A percentile compares a stretch with the other conserved stretches of the same genome.
These are phyloP conservation scores for Myriosclerotinia duriaeana DNA, from an alignment of 2,329 filamentous ascomycete species.

Conservation along the genomic window DNA sequence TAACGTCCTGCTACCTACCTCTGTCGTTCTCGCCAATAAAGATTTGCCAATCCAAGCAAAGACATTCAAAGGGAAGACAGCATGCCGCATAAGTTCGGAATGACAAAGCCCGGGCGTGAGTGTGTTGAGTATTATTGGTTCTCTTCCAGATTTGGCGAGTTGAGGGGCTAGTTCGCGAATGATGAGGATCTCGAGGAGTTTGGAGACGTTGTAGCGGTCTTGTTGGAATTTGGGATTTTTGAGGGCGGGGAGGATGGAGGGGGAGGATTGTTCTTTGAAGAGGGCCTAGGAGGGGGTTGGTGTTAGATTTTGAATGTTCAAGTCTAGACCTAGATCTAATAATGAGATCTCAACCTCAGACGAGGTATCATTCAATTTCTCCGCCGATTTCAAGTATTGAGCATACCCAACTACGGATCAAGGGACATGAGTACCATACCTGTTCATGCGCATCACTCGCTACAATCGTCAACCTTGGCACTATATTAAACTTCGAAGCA, in stretches of 20 bases:
- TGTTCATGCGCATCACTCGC: slow-evolving; percentile 36
- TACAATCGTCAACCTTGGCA: slow-evolving; percentile 35
- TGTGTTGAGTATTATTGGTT: slow-evolving; percentile 40
- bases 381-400: background rate
- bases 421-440: slow-evolving; percentile 22
- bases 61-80: slow-evolving; percentile 34
- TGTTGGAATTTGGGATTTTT: slow-evolving; percentile 30
- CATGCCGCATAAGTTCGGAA: slow-evolving; percentile 40
- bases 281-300: slow-evolving; percentile 28
- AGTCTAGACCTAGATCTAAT: accelerated
- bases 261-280: slow-evolving; percentile 33
- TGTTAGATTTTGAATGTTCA: background rate
- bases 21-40: slow-evolving; percentile 38
- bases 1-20: slow-evolving; percentile 42
- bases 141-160: slow-evolving; percentile 32
- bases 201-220: slow-evolving; percentile 42
- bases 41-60: slow-evolving; percentile 33
- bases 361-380: too few relatives aligned
- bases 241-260: slow-evolving; percentile 32
- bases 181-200: slow-evolving; percentile 41
- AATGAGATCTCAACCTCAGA: background rate
- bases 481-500: slow-evolving; percentile 29
- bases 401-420: background rate
- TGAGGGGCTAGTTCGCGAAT: slow-evolving; percentile 39
- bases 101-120: slow-evolving; percentile 42